A percentile compares a stretch with the other conserved stretches of the same genome.
Conservation (phyloP, 2,329 filamentous ascomycete species). For the Cladosporium cucumerinum region DNA sequence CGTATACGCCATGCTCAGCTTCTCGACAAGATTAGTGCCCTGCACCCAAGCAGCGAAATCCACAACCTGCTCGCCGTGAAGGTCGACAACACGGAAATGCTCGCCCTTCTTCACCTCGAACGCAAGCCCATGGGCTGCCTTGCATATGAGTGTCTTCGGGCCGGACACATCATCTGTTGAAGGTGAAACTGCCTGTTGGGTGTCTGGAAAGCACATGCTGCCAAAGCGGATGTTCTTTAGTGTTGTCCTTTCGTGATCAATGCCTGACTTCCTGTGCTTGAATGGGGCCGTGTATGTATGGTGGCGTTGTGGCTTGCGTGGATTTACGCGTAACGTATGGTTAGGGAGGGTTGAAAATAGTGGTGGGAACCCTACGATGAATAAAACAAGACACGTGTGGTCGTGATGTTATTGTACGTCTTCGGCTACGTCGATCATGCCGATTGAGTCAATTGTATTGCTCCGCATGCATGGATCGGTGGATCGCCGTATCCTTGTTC, state of each 20-base stretch:
- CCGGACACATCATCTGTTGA: neutral
- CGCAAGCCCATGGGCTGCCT: slow-evolving; percentile 32
- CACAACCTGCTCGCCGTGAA: slow-evolving; percentile 41
- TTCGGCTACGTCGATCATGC: neutral
- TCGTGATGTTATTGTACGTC: neutral
- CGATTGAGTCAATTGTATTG: neutral
- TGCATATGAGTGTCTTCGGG: slow-evolving; percentile 26
- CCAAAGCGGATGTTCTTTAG: neutral
- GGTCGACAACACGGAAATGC: slow-evolving; percentile 39
- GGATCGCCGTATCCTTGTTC: neutral
- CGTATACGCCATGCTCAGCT: slow-evolving; percentile 40
- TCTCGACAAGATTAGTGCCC: slow-evolving; percentile 31
- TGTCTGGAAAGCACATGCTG: slow-evolving; percentile 17
- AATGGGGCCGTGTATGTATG: neutral
- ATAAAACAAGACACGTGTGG: neutral
- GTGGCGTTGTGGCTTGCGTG: slow-evolving; percentile 2
- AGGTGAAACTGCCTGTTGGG: neutral
- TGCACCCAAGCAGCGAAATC: slow-evolving; percentile 41
- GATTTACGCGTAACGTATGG: neutral
- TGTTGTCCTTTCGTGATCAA: neutral
- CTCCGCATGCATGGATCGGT: neutral
- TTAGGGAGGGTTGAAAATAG: neutral
- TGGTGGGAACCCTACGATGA: neutral
- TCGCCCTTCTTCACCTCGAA: slow-evolving; percentile 36
- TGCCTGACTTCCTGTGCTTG: neutral